Evolutionary conservation across 495 filamentous ascomycete genomes (phyloP).

Genomic region (Collariella sp.): DNA sequence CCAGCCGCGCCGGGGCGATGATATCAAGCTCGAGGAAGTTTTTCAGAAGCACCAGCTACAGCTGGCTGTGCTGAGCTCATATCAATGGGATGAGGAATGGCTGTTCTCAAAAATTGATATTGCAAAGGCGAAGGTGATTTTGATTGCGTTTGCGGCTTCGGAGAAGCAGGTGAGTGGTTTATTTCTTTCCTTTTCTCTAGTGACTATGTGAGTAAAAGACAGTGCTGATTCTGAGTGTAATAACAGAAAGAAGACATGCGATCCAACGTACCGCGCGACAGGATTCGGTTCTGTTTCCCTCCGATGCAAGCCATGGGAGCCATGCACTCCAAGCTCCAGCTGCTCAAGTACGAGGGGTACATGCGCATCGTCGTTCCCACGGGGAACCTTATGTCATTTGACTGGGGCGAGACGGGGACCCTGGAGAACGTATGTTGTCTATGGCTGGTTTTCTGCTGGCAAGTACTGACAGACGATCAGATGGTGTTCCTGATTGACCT

Average conservation of each 20-base stretch:
- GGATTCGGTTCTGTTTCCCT: conserved; percentile 68
- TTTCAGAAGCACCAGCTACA: conserved; percentile 61
- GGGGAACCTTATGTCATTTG: conserved; percentile 69
- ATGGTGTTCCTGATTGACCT: conserved; percentile 81
- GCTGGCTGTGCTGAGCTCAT: conserved; percentile 77
- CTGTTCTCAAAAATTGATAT: conserved; percentile 30
- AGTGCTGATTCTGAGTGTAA: not conserved
- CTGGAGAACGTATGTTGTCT: conserved; percentile 62
- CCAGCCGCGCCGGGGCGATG: conserved; percentile 48
- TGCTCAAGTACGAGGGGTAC: conserved; percentile 62
- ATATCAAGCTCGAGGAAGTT: conserved; percentile 88
- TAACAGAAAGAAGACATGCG: conserved; percentile 44
- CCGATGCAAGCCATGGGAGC: conserved; percentile 43
- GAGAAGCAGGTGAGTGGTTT: conserved; percentile 38
- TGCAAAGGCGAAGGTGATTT: conserved; percentile 33
- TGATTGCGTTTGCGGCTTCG: conserved; percentile 35
- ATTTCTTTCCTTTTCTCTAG: no score
- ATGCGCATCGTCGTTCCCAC: conserved; percentile 71
- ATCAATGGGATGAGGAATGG: conserved; percentile 64
- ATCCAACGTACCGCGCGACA: conserved; percentile 33
- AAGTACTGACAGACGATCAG: conserved; percentile 25
- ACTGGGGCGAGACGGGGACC: conserved; percentile 74
- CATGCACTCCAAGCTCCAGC: conserved; percentile 88
- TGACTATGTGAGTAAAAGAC: no score
- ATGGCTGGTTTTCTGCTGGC: not conserved